Evolutionary conservation across 805 yeast species (phyloP).

Genomic region (Saturnispora mendoncae): DNA sequence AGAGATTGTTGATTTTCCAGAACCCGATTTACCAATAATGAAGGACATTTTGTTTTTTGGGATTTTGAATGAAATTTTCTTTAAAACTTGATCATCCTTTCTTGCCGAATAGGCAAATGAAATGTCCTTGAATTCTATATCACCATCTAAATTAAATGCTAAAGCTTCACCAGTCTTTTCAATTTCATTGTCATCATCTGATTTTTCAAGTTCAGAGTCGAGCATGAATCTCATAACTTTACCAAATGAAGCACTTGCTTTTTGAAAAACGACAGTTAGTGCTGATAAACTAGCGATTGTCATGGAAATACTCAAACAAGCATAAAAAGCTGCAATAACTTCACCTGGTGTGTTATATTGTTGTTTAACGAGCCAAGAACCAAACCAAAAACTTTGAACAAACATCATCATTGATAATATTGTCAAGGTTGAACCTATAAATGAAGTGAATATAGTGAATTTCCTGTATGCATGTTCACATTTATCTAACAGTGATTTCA

Average conservation of each 20-base stretch:
- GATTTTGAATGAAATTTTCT: conserved; percentile 38
- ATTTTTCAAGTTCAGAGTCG: conserved; percentile 7
- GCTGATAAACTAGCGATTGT: conserved; percentile 46
- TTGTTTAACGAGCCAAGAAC: conserved; percentile 51
- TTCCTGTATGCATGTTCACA: conserved; percentile 35
- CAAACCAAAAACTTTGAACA: conserved; percentile 91
- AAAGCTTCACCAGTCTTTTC: conserved; percentile 10
- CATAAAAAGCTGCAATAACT: conserved; percentile 74
- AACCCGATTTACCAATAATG: conserved; percentile 82
- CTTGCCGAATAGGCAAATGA: conserved; percentile 58
- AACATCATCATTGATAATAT: conserved; percentile 62
- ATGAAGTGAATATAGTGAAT: conserved; percentile 38
- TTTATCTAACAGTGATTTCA: conserved; percentile 25
- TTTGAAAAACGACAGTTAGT: conserved; percentile 53
- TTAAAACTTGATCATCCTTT: conserved; percentile 37
- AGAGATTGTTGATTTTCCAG: conserved; percentile 83
- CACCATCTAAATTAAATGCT: conserved; percentile 34
- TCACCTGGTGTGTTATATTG: conserved; percentile 47
- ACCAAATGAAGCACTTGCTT: conserved; percentile 60
- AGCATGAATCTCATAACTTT: conserved; percentile 38
- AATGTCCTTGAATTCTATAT: conserved; percentile 47
- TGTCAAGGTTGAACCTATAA: conserved; percentile 50
- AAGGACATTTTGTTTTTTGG: conserved; percentile 42
- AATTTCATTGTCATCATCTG: background rate
- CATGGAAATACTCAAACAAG: conserved; percentile 68